A percentile compares a stretch with the other conserved stretches of the same genome.
These are phyloP conservation scores for Erythrobasidium yunnanense DNA, from an alignment of 768 basidiomycete genomes.

Conservation along the genomic window DNA sequence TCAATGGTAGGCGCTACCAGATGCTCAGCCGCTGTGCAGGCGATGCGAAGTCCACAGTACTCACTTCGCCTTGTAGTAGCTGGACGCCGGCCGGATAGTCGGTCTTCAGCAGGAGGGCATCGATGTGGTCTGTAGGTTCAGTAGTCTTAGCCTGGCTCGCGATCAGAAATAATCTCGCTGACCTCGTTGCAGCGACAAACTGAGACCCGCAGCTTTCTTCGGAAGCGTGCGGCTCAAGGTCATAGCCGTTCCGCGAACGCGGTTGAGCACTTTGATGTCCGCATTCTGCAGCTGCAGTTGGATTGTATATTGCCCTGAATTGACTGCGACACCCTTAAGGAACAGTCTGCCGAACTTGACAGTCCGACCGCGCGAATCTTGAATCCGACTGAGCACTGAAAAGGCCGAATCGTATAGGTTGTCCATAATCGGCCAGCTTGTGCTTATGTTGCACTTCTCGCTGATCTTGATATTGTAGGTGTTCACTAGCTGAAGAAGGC, in stretches of 20 bases:
- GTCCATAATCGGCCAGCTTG: not conserved
- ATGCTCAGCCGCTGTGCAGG: too few relatives aligned
- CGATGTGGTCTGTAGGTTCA: too few relatives aligned
- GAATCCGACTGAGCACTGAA: constrained; percentile 1
- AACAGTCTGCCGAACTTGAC: constrained; percentile 12
- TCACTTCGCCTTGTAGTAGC: too few relatives aligned
- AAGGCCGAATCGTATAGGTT: constrained; percentile 28
- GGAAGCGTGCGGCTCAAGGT: too few relatives aligned
- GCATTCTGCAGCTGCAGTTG: not conserved
- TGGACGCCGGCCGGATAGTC: too few relatives aligned
- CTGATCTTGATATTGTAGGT: constrained; percentile 25
- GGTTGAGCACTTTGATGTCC: constrained; percentile 14
- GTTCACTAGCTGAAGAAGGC: constrained; percentile 19
- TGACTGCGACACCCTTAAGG: constrained; percentile 17
- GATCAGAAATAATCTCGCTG: too few relatives aligned
- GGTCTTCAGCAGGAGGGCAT: too few relatives aligned
- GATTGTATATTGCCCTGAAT: constrained; percentile 26
- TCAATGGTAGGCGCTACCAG: not conserved
- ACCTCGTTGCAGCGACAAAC: too few relatives aligned
- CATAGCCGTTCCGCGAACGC: not conserved
- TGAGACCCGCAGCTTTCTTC: too few relatives aligned
- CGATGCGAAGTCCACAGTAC: too few relatives aligned
- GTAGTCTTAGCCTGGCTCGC: too few relatives aligned
- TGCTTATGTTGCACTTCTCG: constrained; percentile 21
- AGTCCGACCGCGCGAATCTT: not conserved